Percentiles rank a stretch among this genome's conserved stretches.
Evolutionary conservation across 177 flowering plant species (phyloP).

Genomic region (Vitis hybrid): DNA sequence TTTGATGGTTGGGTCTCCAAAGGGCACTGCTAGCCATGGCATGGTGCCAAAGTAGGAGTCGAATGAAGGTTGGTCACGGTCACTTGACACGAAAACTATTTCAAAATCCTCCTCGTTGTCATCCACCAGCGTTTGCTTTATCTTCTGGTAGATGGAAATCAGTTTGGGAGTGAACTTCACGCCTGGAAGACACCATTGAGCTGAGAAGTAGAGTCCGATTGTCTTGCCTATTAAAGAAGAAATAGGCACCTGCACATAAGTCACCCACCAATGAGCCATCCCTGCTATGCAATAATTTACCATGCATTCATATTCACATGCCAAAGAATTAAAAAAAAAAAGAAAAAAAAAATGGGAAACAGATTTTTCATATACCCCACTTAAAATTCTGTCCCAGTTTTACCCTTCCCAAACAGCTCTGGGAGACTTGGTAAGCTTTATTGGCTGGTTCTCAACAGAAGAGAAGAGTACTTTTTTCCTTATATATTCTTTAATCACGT

Average conservation of each 20-base stretch:
- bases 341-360: too few species aligned
- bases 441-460: too few species aligned
- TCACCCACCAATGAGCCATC: background rate
- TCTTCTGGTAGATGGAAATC: conserved; percentile 58
- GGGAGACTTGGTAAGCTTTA: too few species aligned
- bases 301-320: too few species aligned
- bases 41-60: conserved; percentile 46
- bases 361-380: too few species aligned
- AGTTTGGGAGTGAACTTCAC: conserved; percentile 63
- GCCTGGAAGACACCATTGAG: conserved; percentile 76
- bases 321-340: too few species aligned
- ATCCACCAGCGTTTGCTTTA: conserved; percentile 34
- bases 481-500: too few species aligned
- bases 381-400: too few species aligned
- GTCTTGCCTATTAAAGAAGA: conserved; percentile 65
- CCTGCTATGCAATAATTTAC: too few species aligned
- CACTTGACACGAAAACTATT: conserved; percentile 59
- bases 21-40: conserved; percentile 91
- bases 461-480: too few species aligned
- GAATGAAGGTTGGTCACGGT: conserved; percentile 41
- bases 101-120: conserved; percentile 51
- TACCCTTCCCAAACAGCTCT: too few species aligned
- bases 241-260: conserved; percentile 49
- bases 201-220: conserved; percentile 74
- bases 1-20: conserved; percentile 51